Conservation (phyloP, 345 rosid genomes). For the Brassica incana region DNA sequence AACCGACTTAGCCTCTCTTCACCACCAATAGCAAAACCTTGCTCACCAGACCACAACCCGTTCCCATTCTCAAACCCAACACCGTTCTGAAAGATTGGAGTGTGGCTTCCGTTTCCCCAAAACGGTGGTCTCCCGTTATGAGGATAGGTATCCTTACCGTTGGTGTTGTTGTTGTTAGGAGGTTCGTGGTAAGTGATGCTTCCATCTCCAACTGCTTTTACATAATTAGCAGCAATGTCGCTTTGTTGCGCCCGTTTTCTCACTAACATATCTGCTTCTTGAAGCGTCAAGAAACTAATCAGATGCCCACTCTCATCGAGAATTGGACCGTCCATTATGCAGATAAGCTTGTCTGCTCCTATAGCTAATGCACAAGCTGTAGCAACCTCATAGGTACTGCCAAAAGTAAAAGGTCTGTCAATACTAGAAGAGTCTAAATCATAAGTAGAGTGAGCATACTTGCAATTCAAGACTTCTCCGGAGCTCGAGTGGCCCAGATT, state of each 20-base stretch:
- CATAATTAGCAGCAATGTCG: conserved; percentile 87
- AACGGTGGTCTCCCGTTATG: not conserved
- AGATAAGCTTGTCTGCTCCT: conserved; percentile 93
- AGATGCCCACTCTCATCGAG: conserved; percentile 79
- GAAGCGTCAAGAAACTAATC: conserved; percentile 79
- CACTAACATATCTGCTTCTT: conserved; percentile 86
- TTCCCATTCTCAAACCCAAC: conserved; percentile 86
- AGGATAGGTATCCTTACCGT: conserved; percentile 30
- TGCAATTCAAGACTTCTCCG: conserved; percentile 98
- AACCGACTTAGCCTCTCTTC: conserved; percentile 73
- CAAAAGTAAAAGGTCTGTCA: not conserved
- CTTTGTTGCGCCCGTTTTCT: conserved; percentile 85
- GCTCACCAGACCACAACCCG: conserved; percentile 82
- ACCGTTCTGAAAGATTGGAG: conserved; percentile 72
- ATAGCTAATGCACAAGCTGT: conserved; percentile 97
- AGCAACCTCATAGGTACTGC: conserved; percentile 98
- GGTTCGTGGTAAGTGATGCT: conserved; percentile 29
- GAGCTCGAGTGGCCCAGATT: conserved; percentile 93
- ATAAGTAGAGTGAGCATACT: conserved; percentile 51
- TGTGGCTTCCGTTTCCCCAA: conserved; percentile 33
- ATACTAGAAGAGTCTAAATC: not conserved
- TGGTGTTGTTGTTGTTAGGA: conserved; percentile 20
- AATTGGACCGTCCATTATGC: conserved; percentile 90
- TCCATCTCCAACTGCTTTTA: conserved; percentile 73
- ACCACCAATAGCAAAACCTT: conserved; percentile 98